phyloP scores from a whole-genome alignment of 768 basidiomycete genomes.

The Albatrellus ellisii region DNA sequence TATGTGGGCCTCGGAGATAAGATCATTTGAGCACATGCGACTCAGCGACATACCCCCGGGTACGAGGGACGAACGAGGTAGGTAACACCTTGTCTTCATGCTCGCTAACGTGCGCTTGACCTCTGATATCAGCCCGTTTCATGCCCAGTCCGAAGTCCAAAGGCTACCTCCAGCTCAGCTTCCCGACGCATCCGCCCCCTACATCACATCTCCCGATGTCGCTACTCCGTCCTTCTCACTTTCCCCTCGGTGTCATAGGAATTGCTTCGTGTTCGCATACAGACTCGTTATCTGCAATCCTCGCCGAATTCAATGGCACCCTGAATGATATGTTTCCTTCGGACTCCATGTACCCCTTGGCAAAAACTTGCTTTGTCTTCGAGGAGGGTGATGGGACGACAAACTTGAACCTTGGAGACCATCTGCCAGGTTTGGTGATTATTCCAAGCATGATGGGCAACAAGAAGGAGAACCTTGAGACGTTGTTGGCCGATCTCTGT shows the following conservation, averaged over 20 bases:
- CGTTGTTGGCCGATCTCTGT: slow-evolving; percentile 79
- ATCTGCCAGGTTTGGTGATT: slow-evolving; percentile 51
- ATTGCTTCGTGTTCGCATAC: slow-evolving; percentile 56
- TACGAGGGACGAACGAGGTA: slow-evolving; percentile 65
- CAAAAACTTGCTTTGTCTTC: slow-evolving; percentile 76
- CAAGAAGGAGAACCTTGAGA: slow-evolving; percentile 78
- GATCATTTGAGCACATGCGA: slow-evolving; percentile 57
- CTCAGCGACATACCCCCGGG: slow-evolving; percentile 78
- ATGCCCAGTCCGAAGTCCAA: slow-evolving; percentile 64
- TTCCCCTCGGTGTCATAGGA: slow-evolving; percentile 82
- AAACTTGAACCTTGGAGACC: slow-evolving; percentile 42
- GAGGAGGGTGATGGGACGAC: slow-evolving; percentile 50
- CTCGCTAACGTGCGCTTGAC: neutral
- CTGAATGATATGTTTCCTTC: slow-evolving; percentile 56
- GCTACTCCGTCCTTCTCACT: slow-evolving; percentile 67
- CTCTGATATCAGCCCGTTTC: slow-evolving; percentile 48
- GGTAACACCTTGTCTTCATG: slow-evolving; percentile 11
- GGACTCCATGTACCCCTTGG: slow-evolving; percentile 60
- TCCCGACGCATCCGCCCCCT: slow-evolving; percentile 63
- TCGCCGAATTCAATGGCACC: slow-evolving; percentile 52
- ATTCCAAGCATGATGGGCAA: slow-evolving; percentile 83
- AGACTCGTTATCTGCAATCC: slow-evolving; percentile 37
- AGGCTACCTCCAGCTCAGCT: slow-evolving; percentile 76
- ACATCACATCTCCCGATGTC: slow-evolving; percentile 52
- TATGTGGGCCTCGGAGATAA: slow-evolving; percentile 60